These are phyloP conservation scores for Boletus coccyginus DNA, from an alignment of 768 basidiomycete genomes.

Conservation along the genomic window DNA sequence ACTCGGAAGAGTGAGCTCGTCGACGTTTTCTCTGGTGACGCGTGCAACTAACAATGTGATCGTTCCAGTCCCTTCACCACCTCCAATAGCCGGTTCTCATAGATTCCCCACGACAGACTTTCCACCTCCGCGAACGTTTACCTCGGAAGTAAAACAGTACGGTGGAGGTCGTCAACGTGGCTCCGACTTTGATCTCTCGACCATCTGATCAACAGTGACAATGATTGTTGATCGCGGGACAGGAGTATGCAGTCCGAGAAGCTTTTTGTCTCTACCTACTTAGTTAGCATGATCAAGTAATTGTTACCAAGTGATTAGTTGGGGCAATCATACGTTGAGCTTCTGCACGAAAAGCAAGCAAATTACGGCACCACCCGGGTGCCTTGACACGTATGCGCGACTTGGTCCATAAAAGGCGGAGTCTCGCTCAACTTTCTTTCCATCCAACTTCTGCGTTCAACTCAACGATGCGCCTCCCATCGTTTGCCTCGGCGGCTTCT, in stretches of 20 bases:
- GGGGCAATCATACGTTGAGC: no score
- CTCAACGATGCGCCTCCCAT: conserved; percentile 62
- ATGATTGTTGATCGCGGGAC: background rate
- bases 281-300: background rate
- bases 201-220: conserved; percentile 22
- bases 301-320: background rate
- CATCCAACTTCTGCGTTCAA: conserved; percentile 18
- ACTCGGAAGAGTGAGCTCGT: conserved; percentile 47
- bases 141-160: conserved; percentile 50
- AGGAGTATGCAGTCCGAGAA: background rate
- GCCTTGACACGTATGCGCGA: conserved; percentile 32
- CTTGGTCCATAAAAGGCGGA: conserved; percentile 21
- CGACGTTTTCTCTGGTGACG: background rate
- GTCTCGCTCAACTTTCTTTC: background rate
- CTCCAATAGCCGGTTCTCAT: conserved; percentile 63
- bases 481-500: conserved; percentile 46
- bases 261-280: background rate
- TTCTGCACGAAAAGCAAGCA: background rate
- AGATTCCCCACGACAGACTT: conserved; percentile 77
- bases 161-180: conserved; percentile 63
- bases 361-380: background rate
- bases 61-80: conserved; percentile 49
- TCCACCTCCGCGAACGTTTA: conserved; percentile 72
- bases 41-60: conserved; percentile 12
- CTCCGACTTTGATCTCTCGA: conserved; percentile 62